A percentile compares a stretch with the other conserved stretches of the same genome.
phyloP scores from a whole-genome alignment of 345 rosid species.

The Crucihimalaya himalaica region DNA sequence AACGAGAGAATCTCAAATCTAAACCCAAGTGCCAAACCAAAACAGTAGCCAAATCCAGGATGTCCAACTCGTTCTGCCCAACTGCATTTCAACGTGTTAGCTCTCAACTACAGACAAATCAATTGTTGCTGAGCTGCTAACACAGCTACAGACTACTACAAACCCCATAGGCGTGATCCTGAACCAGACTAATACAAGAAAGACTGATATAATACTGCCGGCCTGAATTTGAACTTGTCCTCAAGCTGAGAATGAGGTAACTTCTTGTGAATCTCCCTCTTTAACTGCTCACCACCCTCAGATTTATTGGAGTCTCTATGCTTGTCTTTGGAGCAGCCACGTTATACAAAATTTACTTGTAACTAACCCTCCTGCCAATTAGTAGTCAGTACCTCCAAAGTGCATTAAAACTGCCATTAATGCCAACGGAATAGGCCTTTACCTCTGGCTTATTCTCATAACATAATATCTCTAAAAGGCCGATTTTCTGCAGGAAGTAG shows the following conservation, averaged over 20 bases:
- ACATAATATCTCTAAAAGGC: too few species aligned
- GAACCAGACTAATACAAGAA: neutral
- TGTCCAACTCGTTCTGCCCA: neutral
- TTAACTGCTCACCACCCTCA: neutral
- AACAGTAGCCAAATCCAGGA: neutral
- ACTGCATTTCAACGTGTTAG: neutral
- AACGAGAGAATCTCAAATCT: neutral
- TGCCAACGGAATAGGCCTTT: neutral
- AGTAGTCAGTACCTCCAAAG: neutral
- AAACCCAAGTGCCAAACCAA: neutral
- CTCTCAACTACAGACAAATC: neutral
- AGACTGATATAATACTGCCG: neutral
- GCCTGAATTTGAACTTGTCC: neutral
- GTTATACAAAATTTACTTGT: neutral
- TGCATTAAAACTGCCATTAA: neutral
- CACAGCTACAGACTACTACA: neutral
- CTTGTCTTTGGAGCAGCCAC: neutral
- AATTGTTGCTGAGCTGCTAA: neutral
- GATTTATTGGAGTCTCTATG: neutral
- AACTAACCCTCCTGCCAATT: neutral
- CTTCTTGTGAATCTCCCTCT: neutral
- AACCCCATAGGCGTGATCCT: neutral
- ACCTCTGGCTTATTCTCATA: neutral
- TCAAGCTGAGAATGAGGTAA: neutral
- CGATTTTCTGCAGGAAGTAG: neutral